Evolutionary conservation across 345 rosid genomes (phyloP), one percentile per base, ranked within the genome.

Genomic region (Lepidium africanum): DNA sequence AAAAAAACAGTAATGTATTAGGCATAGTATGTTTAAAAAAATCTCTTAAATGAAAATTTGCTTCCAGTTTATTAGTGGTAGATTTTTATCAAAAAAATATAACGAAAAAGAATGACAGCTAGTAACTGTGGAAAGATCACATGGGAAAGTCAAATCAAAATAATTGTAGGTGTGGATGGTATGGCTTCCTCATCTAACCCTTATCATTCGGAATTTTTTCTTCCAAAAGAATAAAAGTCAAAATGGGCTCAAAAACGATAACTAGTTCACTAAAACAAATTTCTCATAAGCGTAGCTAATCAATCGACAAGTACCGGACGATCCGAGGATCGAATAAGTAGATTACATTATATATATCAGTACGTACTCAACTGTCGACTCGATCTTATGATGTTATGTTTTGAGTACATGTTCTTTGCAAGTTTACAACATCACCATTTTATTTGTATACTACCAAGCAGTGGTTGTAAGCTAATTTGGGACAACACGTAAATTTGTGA

Each of bases 101-200:
- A 63, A 72, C 48, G 42, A 23, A 16, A 64, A 47, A 64, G 42
- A 65, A 48, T 72, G 76, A 64, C 76, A 73, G 66, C 71, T 73
- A 9, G 32, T 65, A 65, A 65, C 66, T 73, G 71, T 48, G 32
- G 46, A 32, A 58, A 58, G 32, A 49, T 21, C 67, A 73, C 77
- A 73, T 73, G 77, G 71, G 10, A 59, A 49, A 66, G 67, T 73
- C 77, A 41, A 58, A 73, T 73, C 61, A 65, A 73, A 25, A 73
- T 73, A 58, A 73, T 72, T 57, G 49, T 63, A 63, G 39, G 23
- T 35, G 65, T 55, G 13, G 11, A 56, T 47, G 60, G 77, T 57
- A 73, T 73, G 77, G 72, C 59, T 57, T 36, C 71, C 72, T 56
- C 56, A 14, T 56, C 33, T 58, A 7, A n/a, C 35, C 50, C 12